Evolutionary conservation across 2,329 filamentous ascomycete genomes (phyloP).

Genomic region (Macrophomina tecta): DNA sequence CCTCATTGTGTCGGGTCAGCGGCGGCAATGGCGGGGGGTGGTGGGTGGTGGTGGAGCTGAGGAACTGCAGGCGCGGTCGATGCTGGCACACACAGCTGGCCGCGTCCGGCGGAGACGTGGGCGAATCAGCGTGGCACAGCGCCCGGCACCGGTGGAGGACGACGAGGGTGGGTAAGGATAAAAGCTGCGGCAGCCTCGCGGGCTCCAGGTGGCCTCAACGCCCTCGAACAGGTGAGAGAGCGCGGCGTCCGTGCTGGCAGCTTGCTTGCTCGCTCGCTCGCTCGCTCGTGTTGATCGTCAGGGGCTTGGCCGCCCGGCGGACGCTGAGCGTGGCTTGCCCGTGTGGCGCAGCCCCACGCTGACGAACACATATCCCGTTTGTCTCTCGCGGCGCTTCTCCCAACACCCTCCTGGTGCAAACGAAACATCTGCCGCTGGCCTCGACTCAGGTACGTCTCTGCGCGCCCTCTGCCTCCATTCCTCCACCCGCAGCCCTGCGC

Average conservation of each 20-base stretch:
- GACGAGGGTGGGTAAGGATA: constrained; percentile 17
- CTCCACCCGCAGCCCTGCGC: background rate
- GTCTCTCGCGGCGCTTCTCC: background rate
- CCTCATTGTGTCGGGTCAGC: constrained; percentile 67
- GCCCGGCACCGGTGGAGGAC: background rate
- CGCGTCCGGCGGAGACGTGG: constrained; percentile 2
- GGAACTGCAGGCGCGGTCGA: constrained; percentile 25
- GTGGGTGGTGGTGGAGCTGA: constrained; percentile 33
- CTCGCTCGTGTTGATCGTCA: constrained; percentile 15
- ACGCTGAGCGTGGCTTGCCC: background rate
- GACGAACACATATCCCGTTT: constrained; percentile 10
- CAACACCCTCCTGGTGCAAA: background rate
- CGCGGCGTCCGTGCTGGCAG: constrained; percentile 16
- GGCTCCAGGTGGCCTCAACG: constrained; percentile 9
- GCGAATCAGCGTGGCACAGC: constrained; percentile 23
- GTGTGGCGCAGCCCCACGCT: background rate
- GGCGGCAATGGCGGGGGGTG: constrained; percentile 28
- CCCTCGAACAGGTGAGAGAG: background rate
- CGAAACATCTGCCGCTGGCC: background rate
- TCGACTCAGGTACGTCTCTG: background rate
- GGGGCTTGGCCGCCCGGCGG: background rate
- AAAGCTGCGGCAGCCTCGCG: background rate
- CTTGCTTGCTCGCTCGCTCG: background rate
- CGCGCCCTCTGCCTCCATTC: background rate
- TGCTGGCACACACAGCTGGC: background rate